Conservation (phyloP, 2,329 filamentous ascomycete species). For the Arthrobotrys megalospora region DNA sequence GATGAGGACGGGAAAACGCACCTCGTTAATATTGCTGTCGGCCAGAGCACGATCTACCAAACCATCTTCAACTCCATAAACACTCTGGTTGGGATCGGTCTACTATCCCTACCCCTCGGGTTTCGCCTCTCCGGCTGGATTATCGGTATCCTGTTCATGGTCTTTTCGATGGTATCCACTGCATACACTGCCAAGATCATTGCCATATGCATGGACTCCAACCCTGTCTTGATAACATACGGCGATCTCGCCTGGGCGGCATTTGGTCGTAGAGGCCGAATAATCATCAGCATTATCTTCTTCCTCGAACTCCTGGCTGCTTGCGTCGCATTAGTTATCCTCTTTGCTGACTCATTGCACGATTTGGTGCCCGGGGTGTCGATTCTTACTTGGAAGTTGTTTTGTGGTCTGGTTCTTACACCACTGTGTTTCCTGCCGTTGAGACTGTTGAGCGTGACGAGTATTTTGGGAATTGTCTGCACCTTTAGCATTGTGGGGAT, state of each 20-base stretch:
- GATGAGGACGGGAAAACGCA: slow-evolving; percentile 82
- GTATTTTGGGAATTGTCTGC: slow-evolving; percentile 90
- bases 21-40: slow-evolving; percentile 85
- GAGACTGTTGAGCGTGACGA: slow-evolving; percentile 87
- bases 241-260: slow-evolving; percentile 86
- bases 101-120: slow-evolving; percentile 89
- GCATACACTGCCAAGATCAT: slow-evolving; percentile 81
- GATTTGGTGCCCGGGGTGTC: slow-evolving; percentile 81
- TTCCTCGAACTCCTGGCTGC: slow-evolving; percentile 88
- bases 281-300: slow-evolving; percentile 88
- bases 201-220: slow-evolving; percentile 84
- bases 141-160: slow-evolving; percentile 81
- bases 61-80: slow-evolving; percentile 98
- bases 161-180: slow-evolving; percentile 81
- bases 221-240: slow-evolving; percentile 86
- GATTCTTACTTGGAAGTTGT: slow-evolving; percentile 83
- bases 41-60: slow-evolving; percentile 94
- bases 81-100: slow-evolving; percentile 74
- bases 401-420: slow-evolving; percentile 83
- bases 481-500: slow-evolving; percentile 90
- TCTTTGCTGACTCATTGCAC: slow-evolving; percentile 92
- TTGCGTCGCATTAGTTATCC: slow-evolving; percentile 88
- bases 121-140: slow-evolving; percentile 80
- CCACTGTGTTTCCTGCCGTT: slow-evolving; percentile 89
- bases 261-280: slow-evolving; percentile 84